These are phyloP conservation scores for Exophiala aquamarina DNA, from an alignment of 2,329 filamentous ascomycete genomes.

Conservation along the genomic window DNA sequence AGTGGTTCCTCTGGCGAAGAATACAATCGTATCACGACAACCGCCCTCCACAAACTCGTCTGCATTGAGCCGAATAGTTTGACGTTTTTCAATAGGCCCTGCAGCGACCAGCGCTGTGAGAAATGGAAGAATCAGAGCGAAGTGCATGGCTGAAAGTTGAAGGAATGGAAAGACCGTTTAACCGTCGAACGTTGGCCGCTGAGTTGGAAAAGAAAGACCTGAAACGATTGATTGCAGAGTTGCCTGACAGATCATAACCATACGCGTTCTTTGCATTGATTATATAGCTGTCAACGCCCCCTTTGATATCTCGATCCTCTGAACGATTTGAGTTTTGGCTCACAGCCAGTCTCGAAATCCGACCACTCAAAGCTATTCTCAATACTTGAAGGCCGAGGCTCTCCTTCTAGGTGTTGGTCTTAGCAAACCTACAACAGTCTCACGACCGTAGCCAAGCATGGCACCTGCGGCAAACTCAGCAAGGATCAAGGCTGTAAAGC, in stretches of 20 bases:
- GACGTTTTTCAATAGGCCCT: constrained; percentile 1
- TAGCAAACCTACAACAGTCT: no score
- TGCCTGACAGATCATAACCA: neutral
- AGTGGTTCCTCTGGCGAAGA: constrained; percentile 51
- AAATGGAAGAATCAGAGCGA: neutral
- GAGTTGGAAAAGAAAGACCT: neutral
- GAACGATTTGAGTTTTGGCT: no score
- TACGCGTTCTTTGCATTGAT: no score
- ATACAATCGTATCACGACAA: constrained; percentile 46
- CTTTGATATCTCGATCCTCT: no score
- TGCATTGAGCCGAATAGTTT: constrained; percentile 22
- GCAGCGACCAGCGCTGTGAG: neutral
- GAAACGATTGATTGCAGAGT: neutral
- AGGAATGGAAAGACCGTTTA: neutral
- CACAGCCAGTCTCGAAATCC: no score
- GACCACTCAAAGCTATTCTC: no score
- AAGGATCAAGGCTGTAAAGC: no score
- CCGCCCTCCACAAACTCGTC: constrained; percentile 41
- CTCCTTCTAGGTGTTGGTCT: no score
- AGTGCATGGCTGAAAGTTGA: neutral
- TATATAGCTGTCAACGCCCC: no score
- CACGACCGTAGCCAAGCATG: no score
- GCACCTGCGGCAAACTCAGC: no score
- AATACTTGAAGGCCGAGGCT: no score
- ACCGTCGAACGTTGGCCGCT: neutral